Evolutionary conservation across 148 eudicot species (phyloP), one percentile per base, ranked within the genome.

Genomic region (Diospyros lotus): DNA sequence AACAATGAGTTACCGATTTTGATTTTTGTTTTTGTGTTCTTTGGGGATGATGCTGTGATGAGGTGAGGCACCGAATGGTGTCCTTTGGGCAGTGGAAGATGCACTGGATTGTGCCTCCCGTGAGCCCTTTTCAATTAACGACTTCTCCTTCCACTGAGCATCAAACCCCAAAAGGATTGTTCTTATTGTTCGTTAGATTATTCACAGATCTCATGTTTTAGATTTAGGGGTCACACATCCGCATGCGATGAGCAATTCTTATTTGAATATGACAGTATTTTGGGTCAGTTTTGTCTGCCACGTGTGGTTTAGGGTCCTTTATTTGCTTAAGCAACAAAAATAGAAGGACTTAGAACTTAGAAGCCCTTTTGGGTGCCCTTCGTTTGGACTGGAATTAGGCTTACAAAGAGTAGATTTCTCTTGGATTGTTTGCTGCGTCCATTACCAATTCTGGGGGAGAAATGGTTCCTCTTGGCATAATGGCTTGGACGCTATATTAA

Each of bases 121-220:
- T 90, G 95, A 88, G 86, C 92, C 78, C 92, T 77, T 69, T 51
- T 38, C 46, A 4, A 75, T 17, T 38, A 82, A 88, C 83, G 95
- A 90, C 95, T 90, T 90, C 95, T 88, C 95, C 95, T 90, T 90
- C 95, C 95, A 88, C 95, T 88, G 92, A 90, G 89, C 88, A 78
- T 15, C 58, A 4, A 48, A 28, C 28, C 28, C 28, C 28, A 28
- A 28, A 28, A 28, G 28, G 28, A 28, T 28, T 28, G 28, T 28
- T 28, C 28, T 28, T 28, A 28, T 28, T 28, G 28, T n/a, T n/a
- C 28, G 28, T 28, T 28, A 28, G 28, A 28, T 28, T 28, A 28
- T 28, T 28, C 28, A 28, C 28, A 28, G 28, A 28, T 28, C 28
- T 0, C 28, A 28, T 28, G 28, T 28, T 28, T 0, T 28, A 28